phyloP scores from a whole-genome alignment of 1,284 basidiomycete species.

The Melampsora abietis-canadensis region DNA sequence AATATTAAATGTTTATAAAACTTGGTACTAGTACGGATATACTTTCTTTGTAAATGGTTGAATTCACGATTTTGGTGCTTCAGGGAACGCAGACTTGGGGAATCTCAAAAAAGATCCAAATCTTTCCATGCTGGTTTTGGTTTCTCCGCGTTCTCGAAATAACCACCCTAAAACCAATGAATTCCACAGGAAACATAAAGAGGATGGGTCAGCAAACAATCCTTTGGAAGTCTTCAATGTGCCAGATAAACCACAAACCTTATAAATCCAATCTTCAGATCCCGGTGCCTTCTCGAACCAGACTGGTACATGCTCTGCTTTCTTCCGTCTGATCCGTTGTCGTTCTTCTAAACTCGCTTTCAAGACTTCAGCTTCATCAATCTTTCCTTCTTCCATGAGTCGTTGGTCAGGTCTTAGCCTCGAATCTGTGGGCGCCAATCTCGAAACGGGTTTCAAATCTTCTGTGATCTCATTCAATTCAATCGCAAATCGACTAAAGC shows the following conservation, averaged over 20 bases:
- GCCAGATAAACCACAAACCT: constrained; percentile 1
- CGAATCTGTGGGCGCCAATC: constrained; percentile 78
- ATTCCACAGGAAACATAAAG: background rate
- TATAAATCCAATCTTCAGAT: constrained; percentile 30
- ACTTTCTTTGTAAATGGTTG: no score
- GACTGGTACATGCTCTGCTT: constrained; percentile 47
- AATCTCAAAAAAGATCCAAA: constrained; percentile 18
- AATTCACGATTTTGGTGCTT: no score
- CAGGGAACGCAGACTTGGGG: no score
- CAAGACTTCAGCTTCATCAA: constrained; percentile 71
- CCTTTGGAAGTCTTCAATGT: background rate
- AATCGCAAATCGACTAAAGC: constrained; percentile 75
- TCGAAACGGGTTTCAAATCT: constrained; percentile 24
- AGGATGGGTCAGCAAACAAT: background rate
- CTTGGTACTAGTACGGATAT: no score
- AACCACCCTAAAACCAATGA: constrained; percentile 26
- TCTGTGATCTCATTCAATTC: constrained; percentile 71
- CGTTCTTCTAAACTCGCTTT: constrained; percentile 70
- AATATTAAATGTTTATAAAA: no score
- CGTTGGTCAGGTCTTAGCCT: constrained; percentile 78
- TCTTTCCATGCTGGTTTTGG: constrained; percentile 10
- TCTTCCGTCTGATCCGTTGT: constrained; percentile 54
- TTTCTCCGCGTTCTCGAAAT: constrained; percentile 17
- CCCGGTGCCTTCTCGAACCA: constrained; percentile 26
- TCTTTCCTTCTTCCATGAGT: constrained; percentile 75